Percentiles rank a stretch among this genome's conserved stretches.
Conservation (phyloP, 1,139 yeast genomes). For the Zhuliangozyma blackwelliae region DNA sequence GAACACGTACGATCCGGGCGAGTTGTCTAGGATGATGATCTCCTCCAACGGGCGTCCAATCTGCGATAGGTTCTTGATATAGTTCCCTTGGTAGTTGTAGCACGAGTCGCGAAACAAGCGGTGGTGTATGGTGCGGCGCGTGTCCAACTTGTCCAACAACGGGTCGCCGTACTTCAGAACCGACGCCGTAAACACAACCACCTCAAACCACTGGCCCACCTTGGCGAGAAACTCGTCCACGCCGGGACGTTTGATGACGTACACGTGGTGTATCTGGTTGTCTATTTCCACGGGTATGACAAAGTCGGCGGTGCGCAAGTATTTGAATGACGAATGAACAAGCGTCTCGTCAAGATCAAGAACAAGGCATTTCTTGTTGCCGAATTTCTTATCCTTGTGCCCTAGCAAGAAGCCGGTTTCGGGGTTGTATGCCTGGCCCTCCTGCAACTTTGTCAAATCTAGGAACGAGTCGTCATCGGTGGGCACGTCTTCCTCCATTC, state of each 20-base stretch:
- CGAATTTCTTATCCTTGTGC: conserved; percentile 24
- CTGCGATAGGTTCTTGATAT: conserved; percentile 87
- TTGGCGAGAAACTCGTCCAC: conserved; percentile 85
- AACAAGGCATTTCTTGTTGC: conserved; percentile 76
- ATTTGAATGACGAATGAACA: conserved; percentile 93
- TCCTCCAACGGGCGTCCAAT: conserved; percentile 89
- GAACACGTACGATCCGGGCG: conserved; percentile 94
- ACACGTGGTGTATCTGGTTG: conserved; percentile 86
- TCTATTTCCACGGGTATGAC: conserved; percentile 86
- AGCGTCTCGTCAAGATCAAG: conserved; percentile 93
- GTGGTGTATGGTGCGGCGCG: conserved; percentile 73
- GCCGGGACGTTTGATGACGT: conserved; percentile 95
- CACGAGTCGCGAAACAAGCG: conserved; percentile 81
- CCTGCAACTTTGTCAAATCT: conserved; percentile 57
- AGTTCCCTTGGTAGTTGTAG: conserved; percentile 74
- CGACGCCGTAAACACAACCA: conserved; percentile 94
- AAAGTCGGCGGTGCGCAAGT: conserved; percentile 87
- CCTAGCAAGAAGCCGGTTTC: conserved; percentile 65
- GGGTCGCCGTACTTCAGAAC: conserved; percentile 97
- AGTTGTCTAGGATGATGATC: conserved; percentile 87
- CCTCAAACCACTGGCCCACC: conserved; percentile 86
- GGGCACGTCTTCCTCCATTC: conserved; percentile 15
- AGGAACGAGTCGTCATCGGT: conserved; percentile 31
- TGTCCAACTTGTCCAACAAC: conserved; percentile 79
- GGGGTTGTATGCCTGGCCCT: conserved; percentile 60